phyloP scores from a whole-genome alignment of 192 early-diverging fungal genomes.

The Entophlyctis luteolus region DNA sequence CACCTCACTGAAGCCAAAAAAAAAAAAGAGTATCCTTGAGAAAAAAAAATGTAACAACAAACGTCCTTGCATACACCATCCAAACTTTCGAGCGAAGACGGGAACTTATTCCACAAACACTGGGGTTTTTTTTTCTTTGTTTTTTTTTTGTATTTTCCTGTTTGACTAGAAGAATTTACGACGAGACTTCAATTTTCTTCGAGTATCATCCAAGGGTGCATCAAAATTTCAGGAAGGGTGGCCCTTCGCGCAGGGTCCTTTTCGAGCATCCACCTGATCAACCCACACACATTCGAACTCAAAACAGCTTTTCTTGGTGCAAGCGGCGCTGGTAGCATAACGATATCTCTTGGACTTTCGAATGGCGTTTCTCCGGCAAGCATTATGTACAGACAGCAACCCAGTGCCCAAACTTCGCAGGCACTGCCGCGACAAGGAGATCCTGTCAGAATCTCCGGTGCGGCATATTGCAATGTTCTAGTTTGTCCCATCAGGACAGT shows the following conservation, averaged over 20 bases:
- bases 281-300: conserved; percentile 49
- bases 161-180: too few relatives aligned
- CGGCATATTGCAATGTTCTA: conserved; percentile 50
- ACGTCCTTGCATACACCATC: too few relatives aligned
- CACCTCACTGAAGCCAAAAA: too few relatives aligned
- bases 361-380: conserved; percentile 52
- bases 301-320: conserved; percentile 24
- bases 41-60: too few relatives aligned
- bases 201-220: conserved; percentile 44
- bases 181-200: too few relatives aligned
- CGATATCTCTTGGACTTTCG: conserved; percentile 25
- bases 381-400: conserved; percentile 57
- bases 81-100: too few relatives aligned
- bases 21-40: too few relatives aligned
- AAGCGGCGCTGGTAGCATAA: neutral
- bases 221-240: conserved; percentile 55
- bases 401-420: conserved; percentile 58
- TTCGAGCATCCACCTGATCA: conserved; percentile 63
- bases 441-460: conserved; percentile 56
- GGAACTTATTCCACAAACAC: too few relatives aligned
- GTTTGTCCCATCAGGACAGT: too few relatives aligned
- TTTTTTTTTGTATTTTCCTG: too few relatives aligned
- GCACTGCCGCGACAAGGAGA: conserved; percentile 46
- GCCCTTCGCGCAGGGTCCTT: conserved; percentile 57
- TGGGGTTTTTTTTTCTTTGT: too few relatives aligned